Conservation (phyloP, 257 asterid genomes). For the Leptodermis oblonga region DNA sequence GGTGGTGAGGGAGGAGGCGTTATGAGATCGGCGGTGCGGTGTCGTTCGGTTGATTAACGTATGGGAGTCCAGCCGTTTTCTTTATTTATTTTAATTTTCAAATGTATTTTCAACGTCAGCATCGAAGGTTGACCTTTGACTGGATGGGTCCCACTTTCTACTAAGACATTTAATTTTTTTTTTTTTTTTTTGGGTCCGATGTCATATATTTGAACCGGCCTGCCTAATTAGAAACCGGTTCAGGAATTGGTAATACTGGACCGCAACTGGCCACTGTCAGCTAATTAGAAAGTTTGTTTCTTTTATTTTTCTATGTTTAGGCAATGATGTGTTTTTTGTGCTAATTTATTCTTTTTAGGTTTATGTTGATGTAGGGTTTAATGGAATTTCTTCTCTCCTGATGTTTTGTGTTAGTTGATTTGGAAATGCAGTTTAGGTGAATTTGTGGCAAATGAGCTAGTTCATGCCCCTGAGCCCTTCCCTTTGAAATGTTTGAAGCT, state of each 20-base stretch:
- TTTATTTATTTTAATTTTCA: too few relatives aligned
- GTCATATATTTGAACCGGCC: too few relatives aligned
- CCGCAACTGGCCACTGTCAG: too few relatives aligned
- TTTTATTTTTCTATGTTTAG: background rate
- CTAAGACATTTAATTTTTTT: too few relatives aligned
- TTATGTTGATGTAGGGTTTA: background rate
- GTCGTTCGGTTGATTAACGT: background rate
- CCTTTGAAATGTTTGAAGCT: constrained; percentile 8
- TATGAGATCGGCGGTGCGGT: background rate
- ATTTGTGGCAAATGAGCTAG: background rate
- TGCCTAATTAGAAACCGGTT: too few relatives aligned
- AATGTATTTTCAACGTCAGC: too few relatives aligned
- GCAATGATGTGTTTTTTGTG: too few relatives aligned
- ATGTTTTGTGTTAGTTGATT: background rate
- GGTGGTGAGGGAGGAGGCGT: background rate
- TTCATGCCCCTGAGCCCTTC: background rate
- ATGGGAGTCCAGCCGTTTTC: too few relatives aligned
- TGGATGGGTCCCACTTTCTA: background rate
- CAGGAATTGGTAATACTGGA: too few relatives aligned
- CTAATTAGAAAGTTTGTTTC: background rate
- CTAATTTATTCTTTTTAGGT: too few relatives aligned
- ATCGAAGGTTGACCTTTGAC: background rate
- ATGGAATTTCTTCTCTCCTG: background rate
- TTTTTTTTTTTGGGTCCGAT: too few relatives aligned
- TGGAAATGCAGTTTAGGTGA: background rate